phyloP scores from a whole-genome alignment of 805 yeast species.

The Teunomyces tritomae region DNA sequence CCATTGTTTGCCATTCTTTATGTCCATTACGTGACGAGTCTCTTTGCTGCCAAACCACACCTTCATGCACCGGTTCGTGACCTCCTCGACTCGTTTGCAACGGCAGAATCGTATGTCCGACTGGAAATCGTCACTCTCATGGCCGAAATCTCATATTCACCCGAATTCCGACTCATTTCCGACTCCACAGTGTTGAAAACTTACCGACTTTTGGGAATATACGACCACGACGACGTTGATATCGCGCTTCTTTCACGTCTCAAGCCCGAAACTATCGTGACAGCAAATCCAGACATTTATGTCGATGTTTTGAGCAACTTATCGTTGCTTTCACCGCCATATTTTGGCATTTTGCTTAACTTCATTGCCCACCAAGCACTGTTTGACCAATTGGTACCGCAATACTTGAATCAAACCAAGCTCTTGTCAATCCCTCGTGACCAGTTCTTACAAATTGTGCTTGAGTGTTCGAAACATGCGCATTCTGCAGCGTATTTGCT shows the following conservation, averaged over 20 bases:
- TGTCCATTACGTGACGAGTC: constrained; percentile 23
- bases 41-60: constrained; percentile 10
- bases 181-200: constrained; percentile 16
- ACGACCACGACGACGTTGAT: constrained; percentile 15
- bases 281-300: constrained; percentile 11
- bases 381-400: constrained; percentile 13
- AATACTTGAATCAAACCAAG: constrained; percentile 9
- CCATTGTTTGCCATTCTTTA: constrained; percentile 23
- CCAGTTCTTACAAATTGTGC: constrained; percentile 18
- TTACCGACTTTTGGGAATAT: constrained; percentile 13
- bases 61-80: neutral
- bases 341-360: constrained; percentile 27
- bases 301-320: constrained; percentile 11
- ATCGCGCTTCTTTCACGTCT: constrained; percentile 8
- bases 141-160: constrained; percentile 17
- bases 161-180: constrained; percentile 6
- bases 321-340: constrained; percentile 16
- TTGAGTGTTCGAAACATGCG: constrained; percentile 16
- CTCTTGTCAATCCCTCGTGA: constrained; percentile 19
- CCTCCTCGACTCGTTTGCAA: neutral
- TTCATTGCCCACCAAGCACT: constrained; percentile 13
- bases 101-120: constrained; percentile 5
- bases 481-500: constrained; percentile 22
- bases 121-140: constrained; percentile 21
- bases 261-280: constrained; percentile 14